Evolutionary conservation across 2,329 filamentous ascomycete species (phyloP).

Genomic region (Pseudogymnoascus sp.): DNA sequence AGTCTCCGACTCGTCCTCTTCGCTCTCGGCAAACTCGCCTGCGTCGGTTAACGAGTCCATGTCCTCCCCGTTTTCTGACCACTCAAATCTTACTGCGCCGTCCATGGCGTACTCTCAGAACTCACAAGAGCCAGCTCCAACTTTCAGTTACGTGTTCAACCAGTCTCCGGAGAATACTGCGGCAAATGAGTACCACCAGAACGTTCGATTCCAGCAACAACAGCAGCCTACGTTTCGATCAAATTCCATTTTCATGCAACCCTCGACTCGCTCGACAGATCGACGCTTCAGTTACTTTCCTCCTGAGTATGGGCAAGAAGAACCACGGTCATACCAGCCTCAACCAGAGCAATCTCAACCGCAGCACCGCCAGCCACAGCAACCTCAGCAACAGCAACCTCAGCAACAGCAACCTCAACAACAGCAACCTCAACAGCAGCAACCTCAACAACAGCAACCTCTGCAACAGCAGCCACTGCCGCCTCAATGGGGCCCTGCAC

Average conservation of each 20-base stretch:
- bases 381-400: background rate
- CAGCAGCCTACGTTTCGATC: slow-evolving; percentile 49
- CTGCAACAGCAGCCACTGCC: slow-evolving; percentile 25
- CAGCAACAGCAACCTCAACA: background rate
- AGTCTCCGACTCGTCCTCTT: slow-evolving; percentile 37
- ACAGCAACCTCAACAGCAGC: background rate
- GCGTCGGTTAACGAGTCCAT: slow-evolving; percentile 34
- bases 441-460: background rate
- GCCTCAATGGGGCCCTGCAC: slow-evolving; percentile 24
- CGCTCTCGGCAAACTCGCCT: slow-evolving; percentile 37
- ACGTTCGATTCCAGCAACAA: slow-evolving; percentile 23
- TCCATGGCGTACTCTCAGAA: slow-evolving; percentile 34
- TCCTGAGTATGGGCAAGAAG: slow-evolving; percentile 35
- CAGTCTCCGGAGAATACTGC: slow-evolving; percentile 40
- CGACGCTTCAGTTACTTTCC: slow-evolving; percentile 57
- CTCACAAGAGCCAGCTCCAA: slow-evolving; percentile 33
- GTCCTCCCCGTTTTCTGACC: slow-evolving; percentile 38
- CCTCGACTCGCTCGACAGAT: slow-evolving; percentile 43
- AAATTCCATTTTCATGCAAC: slow-evolving; percentile 57
- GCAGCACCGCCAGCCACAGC: background rate
- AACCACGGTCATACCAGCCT: background rate
- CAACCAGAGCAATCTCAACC: background rate
- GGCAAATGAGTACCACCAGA: slow-evolving; percentile 20
- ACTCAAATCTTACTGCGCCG: slow-evolving; percentile 31
- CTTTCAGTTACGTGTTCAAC: slow-evolving; percentile 52